phyloP scores from a whole-genome alignment of 2,329 filamentous ascomycete genomes.

The Aspergillus latus region DNA sequence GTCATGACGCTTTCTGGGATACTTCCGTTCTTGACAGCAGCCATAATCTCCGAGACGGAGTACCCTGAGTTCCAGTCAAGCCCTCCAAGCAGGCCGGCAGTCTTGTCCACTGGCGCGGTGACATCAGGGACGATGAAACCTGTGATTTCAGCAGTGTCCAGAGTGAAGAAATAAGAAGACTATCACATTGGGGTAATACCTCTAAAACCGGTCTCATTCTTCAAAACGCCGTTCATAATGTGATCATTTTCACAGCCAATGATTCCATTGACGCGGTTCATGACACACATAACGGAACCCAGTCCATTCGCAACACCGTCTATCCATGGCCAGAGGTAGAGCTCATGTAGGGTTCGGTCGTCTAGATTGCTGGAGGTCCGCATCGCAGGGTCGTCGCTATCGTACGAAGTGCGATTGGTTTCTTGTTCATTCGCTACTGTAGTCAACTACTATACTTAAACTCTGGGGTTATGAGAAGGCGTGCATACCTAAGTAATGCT shows the following conservation, averaged over 20 bases:
- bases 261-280: not conserved
- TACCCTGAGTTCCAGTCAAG: slow-evolving; percentile 1
- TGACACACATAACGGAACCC: not conserved
- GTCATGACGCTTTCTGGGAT: not conserved
- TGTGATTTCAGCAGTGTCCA: not conserved
- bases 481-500: not conserved
- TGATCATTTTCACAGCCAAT: not conserved
- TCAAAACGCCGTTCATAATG: not conserved
- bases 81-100: not conserved
- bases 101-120: not conserved
- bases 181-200: not conserved
- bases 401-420: not conserved
- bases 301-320: not conserved
- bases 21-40: not conserved
- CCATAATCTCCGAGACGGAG: not conserved
- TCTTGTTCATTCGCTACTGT: not conserved
- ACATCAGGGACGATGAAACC: not conserved
- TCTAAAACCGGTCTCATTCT: not conserved
- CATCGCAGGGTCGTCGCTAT: not conserved
- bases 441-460: not conserved
- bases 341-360: not conserved
- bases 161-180: not conserved
- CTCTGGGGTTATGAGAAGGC: no score
- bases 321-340: not conserved
- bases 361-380: not conserved